Percentiles rank a stretch among this genome's conserved stretches.
Conservation (phyloP, 495 filamentous ascomycete species). For the Penicillium turbatum region DNA sequence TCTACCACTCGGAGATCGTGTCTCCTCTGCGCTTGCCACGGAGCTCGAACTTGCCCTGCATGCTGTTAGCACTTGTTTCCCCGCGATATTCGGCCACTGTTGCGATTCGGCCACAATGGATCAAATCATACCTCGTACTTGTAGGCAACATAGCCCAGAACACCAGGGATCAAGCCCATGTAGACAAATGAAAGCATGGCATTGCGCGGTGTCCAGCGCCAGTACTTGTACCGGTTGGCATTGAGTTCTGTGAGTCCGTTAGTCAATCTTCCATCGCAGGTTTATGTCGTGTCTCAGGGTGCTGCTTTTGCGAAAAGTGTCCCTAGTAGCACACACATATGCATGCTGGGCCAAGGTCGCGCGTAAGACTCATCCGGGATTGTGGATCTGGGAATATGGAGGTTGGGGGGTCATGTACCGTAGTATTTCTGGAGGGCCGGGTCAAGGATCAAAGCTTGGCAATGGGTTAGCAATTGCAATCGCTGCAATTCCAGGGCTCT, state of each 20-base stretch:
- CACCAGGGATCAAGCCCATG: slow-evolving; percentile 61
- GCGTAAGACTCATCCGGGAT: background rate
- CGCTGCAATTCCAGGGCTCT: background rate
- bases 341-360: background rate
- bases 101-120: background rate
- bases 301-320: background rate
- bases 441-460: slow-evolving; percentile 60
- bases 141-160: slow-evolving; percentile 66
- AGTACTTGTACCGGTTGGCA: slow-evolving; percentile 87
- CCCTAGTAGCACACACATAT: background rate
- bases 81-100: background rate
- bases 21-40: slow-evolving; percentile 86
- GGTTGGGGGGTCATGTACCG: slow-evolving; percentile 46
- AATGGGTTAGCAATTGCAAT: slow-evolving; percentile 9
- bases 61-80: slow-evolving; percentile 13
- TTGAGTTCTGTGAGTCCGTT: slow-evolving; percentile 62
- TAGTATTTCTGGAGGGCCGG: slow-evolving; percentile 73
- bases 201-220: slow-evolving; percentile 83
- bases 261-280: slow-evolving; percentile 11
- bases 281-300: background rate
- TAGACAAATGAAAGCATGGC: slow-evolving; percentile 74
- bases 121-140: slow-evolving; percentile 69
- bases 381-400: slow-evolving; percentile 8
- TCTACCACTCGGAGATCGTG: slow-evolving; percentile 67
- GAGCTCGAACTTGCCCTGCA: slow-evolving; percentile 78